Percentiles rank a stretch among this genome's conserved stretches.
Evolutionary conservation across 1,139 yeast genomes (phyloP).

Genomic region (Suhomyces bokatorum): DNA sequence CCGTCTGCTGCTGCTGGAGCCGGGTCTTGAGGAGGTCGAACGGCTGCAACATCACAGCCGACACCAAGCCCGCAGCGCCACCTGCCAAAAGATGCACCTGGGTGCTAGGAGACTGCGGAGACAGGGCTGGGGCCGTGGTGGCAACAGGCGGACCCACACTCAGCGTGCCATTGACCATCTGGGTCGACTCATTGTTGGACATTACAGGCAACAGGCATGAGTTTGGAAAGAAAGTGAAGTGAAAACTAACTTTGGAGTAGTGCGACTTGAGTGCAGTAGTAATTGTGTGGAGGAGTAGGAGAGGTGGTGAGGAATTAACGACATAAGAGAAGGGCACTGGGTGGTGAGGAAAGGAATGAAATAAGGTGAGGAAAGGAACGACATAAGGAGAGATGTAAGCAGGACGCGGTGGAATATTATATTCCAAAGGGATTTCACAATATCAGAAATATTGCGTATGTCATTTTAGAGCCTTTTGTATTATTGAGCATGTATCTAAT

Average conservation of each 20-base stretch:
- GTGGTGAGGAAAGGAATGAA: too few relatives aligned
- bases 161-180: conserved; percentile 3
- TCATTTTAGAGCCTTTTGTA: too few relatives aligned
- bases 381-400: too few relatives aligned
- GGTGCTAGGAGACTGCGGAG: conserved; percentile 7
- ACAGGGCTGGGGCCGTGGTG: neutral
- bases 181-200: conserved; percentile 2
- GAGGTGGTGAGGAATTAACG: too few relatives aligned
- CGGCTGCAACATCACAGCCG: conserved; percentile 84
- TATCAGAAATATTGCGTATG: too few relatives aligned
- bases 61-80: conserved; percentile 80
- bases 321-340: too few relatives aligned
- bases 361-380: too few relatives aligned
- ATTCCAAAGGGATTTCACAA: too few relatives aligned
- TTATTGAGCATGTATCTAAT: too few relatives aligned
- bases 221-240: neutral
- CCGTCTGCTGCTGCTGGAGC: conserved; percentile 64
- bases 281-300: too few relatives aligned
- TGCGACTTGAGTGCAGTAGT: neutral
- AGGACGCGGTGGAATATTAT: too few relatives aligned
- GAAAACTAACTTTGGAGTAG: neutral
- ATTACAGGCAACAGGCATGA: conserved; percentile 1
- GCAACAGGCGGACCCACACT: neutral
- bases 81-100: conserved; percentile 72
- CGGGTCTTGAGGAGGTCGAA: conserved; percentile 87